Evolutionary conservation across 345 rosid genomes (phyloP).

Genomic region (Populus deltoides): DNA sequence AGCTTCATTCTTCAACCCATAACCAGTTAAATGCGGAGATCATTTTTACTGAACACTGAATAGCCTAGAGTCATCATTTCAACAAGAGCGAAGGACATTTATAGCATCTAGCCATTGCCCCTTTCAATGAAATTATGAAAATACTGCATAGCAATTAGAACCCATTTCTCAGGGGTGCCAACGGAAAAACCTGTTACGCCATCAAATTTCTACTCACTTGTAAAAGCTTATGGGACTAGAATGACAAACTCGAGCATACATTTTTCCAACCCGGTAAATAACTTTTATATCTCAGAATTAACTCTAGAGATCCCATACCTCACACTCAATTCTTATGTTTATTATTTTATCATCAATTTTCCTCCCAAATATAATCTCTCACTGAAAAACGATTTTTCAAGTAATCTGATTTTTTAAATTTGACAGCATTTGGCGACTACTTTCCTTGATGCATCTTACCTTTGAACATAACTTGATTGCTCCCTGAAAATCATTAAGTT

Average conservation of each 20-base stretch:
- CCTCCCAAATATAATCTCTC: background rate
- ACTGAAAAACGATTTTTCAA: background rate
- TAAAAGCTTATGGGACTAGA: too few relatives aligned
- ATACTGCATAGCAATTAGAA: background rate
- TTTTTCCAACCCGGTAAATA: background rate
- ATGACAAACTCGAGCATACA: background rate
- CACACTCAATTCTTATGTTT: background rate
- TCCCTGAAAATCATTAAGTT: slow-evolving; percentile 42
- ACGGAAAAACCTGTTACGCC: background rate
- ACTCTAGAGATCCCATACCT: background rate
- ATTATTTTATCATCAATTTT: background rate
- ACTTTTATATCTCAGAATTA: too few relatives aligned
- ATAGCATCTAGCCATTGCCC: background rate
- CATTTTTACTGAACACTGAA: too few relatives aligned
- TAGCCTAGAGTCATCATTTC: background rate
- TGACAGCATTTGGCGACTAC: background rate
- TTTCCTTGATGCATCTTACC: slow-evolving; percentile 24
- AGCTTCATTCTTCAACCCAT: too few relatives aligned
- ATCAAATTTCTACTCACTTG: background rate
- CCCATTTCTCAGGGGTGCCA: background rate
- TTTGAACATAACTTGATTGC: slow-evolving; percentile 50
- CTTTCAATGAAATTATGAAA: background rate
- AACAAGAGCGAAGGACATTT: background rate
- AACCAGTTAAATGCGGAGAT: too few relatives aligned
- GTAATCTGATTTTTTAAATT: background rate